Conservation (phyloP, 768 basidiomycete species). For the Coprinopsis sp. region DNA sequence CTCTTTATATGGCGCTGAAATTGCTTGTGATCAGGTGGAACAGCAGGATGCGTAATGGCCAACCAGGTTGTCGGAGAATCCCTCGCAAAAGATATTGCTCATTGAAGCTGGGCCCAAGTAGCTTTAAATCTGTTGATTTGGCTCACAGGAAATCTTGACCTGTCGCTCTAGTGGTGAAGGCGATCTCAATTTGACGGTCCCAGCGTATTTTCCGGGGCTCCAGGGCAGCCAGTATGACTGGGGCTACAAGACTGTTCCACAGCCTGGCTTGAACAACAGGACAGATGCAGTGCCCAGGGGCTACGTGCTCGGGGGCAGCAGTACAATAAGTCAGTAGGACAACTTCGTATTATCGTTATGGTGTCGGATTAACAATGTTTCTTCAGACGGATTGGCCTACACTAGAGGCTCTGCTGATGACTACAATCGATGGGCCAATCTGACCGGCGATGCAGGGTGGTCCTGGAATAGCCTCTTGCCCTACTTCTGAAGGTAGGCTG, state of each 20-base stretch:
- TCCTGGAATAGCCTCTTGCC: slow-evolving; percentile 24
- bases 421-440: slow-evolving; percentile 20
- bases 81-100: slow-evolving; percentile 20
- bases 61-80: slow-evolving; percentile 25
- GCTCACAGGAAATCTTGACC: not conserved
- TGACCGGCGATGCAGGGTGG: slow-evolving; percentile 27
- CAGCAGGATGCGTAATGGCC: slow-evolving; percentile 23
- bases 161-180: slow-evolving; percentile 16
- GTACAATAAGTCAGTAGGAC: slow-evolving; percentile 16
- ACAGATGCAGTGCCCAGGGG: slow-evolving; percentile 18
- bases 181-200: slow-evolving; percentile 19
- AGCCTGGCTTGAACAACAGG: slow-evolving; percentile 19
- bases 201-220: slow-evolving; percentile 15
- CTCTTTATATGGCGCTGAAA: not conserved
- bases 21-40: slow-evolving; percentile 16
- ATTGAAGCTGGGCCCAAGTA: slow-evolving; percentile 28
- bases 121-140: not conserved
- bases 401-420: slow-evolving; percentile 19
- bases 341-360: not conserved
- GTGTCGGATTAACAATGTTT: not conserved
- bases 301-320: slow-evolving; percentile 27
- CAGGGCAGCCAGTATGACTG: slow-evolving; percentile 21
- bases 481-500: not conserved
- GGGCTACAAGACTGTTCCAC: slow-evolving; percentile 27
- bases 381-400: slow-evolving; percentile 21